These are phyloP conservation scores for Adiantum capillusveneris DNA, from an alignment of 75 land plant genomes.

Conservation along the genomic window DNA sequence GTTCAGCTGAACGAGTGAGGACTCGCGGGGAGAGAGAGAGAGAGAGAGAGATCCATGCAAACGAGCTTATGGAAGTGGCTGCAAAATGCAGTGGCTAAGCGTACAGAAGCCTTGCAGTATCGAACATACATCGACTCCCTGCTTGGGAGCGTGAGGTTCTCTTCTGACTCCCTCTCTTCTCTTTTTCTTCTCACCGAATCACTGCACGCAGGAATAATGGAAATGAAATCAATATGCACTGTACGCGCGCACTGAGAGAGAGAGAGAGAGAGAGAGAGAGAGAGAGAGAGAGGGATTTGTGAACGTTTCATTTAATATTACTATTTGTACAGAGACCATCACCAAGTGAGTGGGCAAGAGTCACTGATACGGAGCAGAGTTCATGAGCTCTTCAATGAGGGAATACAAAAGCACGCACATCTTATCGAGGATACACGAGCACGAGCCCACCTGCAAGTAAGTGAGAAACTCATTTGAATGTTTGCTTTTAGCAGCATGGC, in stretches of 20 bases:
- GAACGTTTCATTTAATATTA: background rate
- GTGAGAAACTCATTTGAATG: background rate
- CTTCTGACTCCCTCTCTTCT: no score
- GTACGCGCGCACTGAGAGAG: background rate
- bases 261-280: no score
- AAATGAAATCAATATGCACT: background rate
- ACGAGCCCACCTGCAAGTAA: constrained; percentile 16
- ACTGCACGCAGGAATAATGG: background rate
- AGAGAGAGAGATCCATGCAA: no score
- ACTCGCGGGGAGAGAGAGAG: no score
- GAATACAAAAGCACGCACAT: constrained; percentile 10
- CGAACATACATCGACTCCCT: constrained; percentile 15
- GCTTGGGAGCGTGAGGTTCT: constrained; percentile 7
- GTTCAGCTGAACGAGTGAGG: no score
- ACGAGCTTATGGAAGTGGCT: constrained; percentile 17
- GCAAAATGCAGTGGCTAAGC: constrained; percentile 2
- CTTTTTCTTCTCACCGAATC: background rate
- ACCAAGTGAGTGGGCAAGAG: constrained; percentile 14
- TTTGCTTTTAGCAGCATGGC: background rate
- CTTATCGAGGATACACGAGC: constrained; percentile 15
- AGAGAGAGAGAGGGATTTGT: background rate
- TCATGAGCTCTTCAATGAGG: constrained; percentile 10
- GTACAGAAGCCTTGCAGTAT: constrained; percentile 12
- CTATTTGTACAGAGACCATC: constrained; percentile 10
- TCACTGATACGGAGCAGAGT: constrained; percentile 5